These are phyloP conservation scores for Penicillium soppii DNA, from an alignment of 495 filamentous ascomycete species.

Conservation along the genomic window DNA sequence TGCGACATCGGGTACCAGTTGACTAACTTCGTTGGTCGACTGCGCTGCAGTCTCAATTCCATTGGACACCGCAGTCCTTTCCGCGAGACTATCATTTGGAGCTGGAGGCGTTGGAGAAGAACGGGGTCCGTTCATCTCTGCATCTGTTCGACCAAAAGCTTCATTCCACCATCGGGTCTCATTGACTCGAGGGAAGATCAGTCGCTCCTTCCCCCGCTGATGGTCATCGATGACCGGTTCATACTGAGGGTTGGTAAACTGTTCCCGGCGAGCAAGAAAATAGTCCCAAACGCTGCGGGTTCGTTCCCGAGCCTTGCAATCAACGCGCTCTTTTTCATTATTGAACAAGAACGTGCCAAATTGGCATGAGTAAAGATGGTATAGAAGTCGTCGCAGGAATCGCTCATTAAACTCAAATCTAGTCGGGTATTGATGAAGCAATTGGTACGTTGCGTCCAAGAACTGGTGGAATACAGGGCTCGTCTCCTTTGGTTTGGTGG, in stretches of 20 bases:
- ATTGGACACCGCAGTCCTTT: slow-evolving; percentile 37
- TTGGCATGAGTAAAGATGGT: slow-evolving; percentile 94
- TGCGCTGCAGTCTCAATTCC: slow-evolving; percentile 49
- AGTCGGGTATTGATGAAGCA: slow-evolving; percentile 81
- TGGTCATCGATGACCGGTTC: slow-evolving; percentile 74
- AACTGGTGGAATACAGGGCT: slow-evolving; percentile 99
- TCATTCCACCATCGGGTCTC: slow-evolving; percentile 90
- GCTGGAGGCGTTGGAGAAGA: slow-evolving; percentile 14
- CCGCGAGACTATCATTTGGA: slow-evolving; percentile 18
- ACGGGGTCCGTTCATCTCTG: slow-evolving; percentile 84
- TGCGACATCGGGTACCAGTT: slow-evolving; percentile 25
- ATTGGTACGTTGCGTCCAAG: slow-evolving; percentile 90
- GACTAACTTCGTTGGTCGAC: slow-evolving; percentile 27
- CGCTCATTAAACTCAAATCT: slow-evolving; percentile 97
- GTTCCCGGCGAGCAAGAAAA: slow-evolving; percentile 72
- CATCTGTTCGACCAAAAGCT: slow-evolving; percentile 77
- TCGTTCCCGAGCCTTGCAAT: slow-evolving; percentile 65
- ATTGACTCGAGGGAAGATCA: slow-evolving; percentile 72
- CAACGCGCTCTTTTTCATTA: slow-evolving; percentile 83
- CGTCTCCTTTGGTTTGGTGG: slow-evolving; percentile 77
- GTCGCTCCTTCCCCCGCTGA: slow-evolving; percentile 71
- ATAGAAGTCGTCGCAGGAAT: slow-evolving; percentile 85
- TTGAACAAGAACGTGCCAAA: slow-evolving; percentile 97
- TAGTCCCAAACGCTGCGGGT: slow-evolving; percentile 96
- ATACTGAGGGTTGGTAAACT: slow-evolving; percentile 82